phyloP scores from a whole-genome alignment of 108 stramenopile species.

The Cyclotella cryptica region DNA sequence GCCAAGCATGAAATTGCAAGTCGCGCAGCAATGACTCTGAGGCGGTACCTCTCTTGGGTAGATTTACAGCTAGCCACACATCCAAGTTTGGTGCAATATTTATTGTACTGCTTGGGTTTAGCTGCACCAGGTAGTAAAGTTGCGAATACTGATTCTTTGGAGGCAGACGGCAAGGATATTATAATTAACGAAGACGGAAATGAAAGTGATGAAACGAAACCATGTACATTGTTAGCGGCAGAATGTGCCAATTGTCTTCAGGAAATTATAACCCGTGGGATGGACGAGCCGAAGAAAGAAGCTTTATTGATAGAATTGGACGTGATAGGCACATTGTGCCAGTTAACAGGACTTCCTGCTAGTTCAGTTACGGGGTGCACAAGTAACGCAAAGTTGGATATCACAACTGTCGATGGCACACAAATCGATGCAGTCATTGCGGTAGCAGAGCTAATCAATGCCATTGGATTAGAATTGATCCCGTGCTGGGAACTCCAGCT shows the following conservation, averaged over 20 bases:
- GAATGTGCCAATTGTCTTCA: slow-evolving; percentile 58
- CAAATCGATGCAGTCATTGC: slow-evolving; percentile 68
- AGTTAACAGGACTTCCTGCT: slow-evolving; percentile 39
- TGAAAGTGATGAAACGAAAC: slow-evolving; percentile 46
- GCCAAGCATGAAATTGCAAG: slow-evolving; percentile 25
- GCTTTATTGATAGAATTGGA: slow-evolving; percentile 46
- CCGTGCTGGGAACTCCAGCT: slow-evolving; percentile 26
- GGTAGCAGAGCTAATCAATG: slow-evolving; percentile 70
- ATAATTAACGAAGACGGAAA: slow-evolving; percentile 24
- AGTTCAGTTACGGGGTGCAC: slow-evolving; percentile 40
- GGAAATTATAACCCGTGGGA: slow-evolving; percentile 68
- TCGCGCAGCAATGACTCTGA: slow-evolving; percentile 47
- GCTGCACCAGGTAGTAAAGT: slow-evolving; percentile 11
- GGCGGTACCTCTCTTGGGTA: slow-evolving; percentile 65
- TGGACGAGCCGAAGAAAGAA: slow-evolving; percentile 66
- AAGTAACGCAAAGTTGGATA: slow-evolving; percentile 14
- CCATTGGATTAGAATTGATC: slow-evolving; percentile 61
- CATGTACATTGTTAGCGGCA: slow-evolving; percentile 46
- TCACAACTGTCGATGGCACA: slow-evolving; percentile 22
- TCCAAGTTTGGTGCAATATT: slow-evolving; percentile 2
- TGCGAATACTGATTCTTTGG: neutral
- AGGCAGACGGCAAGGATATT: neutral
- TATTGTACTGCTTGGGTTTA: slow-evolving; percentile 17
- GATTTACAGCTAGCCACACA: slow-evolving; percentile 53
- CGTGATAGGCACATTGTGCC: slow-evolving; percentile 45